Conservation (phyloP, 2,329 filamentous ascomycete genomes). For the Pyrenochaeta sp. region DNA sequence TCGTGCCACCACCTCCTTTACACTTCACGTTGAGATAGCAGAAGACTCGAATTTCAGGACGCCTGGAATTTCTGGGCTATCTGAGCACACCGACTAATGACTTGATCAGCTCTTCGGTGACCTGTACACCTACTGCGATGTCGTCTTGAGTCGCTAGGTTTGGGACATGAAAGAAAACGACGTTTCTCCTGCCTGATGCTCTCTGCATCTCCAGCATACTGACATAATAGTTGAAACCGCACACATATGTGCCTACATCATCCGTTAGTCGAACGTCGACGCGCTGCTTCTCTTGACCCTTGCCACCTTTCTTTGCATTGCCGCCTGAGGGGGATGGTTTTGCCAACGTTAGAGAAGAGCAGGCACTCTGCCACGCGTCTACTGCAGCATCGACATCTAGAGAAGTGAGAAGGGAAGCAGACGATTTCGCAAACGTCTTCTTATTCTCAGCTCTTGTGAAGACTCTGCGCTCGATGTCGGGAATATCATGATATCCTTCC, state of each 20-base stretch:
- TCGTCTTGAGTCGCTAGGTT: constrained; percentile 43
- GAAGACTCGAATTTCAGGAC: no score
- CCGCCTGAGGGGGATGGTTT: neutral
- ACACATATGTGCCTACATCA: constrained; percentile 53
- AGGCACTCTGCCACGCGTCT: constrained; percentile 17
- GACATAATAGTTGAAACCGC: constrained; percentile 55
- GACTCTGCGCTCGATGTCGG: constrained; percentile 69
- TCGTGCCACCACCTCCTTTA: no score
- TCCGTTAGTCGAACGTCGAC: constrained; percentile 48
- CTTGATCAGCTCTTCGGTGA: constrained; percentile 42
- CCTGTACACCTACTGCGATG: constrained; percentile 38
- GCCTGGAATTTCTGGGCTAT: neutral
- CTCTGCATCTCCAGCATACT: constrained; percentile 40
- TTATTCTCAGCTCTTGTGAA: constrained; percentile 39
- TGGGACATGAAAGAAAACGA: constrained; percentile 54
- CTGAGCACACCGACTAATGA: constrained; percentile 41
- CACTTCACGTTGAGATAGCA: no score
- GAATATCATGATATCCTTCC: constrained; percentile 70
- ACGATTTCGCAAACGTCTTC: constrained; percentile 28
- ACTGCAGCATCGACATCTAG: constrained; percentile 30
- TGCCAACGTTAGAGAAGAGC: constrained; percentile 12
- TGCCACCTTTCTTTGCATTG: constrained; percentile 6
- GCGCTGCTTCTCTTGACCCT: constrained; percentile 9
- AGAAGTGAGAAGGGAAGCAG: constrained; percentile 28
- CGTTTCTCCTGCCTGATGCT: constrained; percentile 25